Percentiles rank a stretch among this genome's conserved stretches.
phyloP scores from a whole-genome alignment of 306 rosid species.

The Cotoneaster glaucophyllus region DNA sequence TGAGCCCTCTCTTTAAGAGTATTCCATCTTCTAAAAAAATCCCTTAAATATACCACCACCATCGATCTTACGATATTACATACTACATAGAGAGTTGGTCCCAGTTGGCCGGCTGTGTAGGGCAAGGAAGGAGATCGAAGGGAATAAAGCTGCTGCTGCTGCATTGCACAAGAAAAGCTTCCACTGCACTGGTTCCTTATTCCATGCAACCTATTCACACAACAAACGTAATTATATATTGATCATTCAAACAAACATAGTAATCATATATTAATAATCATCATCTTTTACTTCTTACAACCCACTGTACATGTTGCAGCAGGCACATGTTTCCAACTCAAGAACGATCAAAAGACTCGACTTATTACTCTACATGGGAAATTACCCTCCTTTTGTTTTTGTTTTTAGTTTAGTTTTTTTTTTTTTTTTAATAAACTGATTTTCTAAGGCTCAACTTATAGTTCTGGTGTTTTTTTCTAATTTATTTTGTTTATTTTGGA shows the following conservation, averaged over 20 bases:
- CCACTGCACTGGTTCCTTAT: conserved; percentile 43
- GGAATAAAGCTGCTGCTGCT: conserved; percentile 55
- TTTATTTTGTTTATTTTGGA: no score
- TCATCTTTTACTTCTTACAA: conserved; percentile 59
- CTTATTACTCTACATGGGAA: background rate
- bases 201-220: conserved; percentile 55
- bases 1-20: conserved; percentile 70
- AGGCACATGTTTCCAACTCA: conserved; percentile 55
- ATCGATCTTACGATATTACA: background rate
- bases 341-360: background rate
- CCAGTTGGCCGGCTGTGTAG: conserved; percentile 34
- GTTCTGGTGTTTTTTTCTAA: no score
- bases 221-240: conserved; percentile 40
- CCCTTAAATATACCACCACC: conserved; percentile 12
- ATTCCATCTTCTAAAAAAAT: conserved; percentile 52
- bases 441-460: no score
- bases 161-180: conserved; percentile 36
- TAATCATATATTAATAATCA: conserved; percentile 82
- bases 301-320: conserved; percentile 36
- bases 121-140: conserved; percentile 20
- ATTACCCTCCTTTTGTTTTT: background rate
- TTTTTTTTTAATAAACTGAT: no score
- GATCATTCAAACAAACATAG: conserved; percentile 48
- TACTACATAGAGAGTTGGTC: conserved; percentile 45
- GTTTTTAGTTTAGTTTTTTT: background rate